Evolutionary conservation across 2,329 filamentous ascomycete genomes (phyloP).

Genomic region (Alternaria triticimaculans): DNA sequence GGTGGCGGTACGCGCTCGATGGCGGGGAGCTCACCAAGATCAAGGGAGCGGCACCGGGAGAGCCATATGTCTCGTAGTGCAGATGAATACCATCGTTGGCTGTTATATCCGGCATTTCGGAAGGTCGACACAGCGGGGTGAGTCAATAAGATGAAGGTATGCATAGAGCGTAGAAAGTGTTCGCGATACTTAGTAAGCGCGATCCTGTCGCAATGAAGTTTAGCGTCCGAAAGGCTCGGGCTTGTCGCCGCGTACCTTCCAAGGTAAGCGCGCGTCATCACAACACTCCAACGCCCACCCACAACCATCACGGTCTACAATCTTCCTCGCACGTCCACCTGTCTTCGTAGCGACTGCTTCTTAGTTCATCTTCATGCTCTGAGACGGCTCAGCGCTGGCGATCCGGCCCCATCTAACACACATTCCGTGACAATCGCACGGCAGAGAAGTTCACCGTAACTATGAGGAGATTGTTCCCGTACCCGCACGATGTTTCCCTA

Average conservation of each 20-base stretch:
- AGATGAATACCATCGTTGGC: slow-evolving; percentile 25
- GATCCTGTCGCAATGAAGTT: not conserved
- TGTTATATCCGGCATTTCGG: slow-evolving; percentile 18
- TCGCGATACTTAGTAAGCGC: not conserved
- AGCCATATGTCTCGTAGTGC: slow-evolving; percentile 20
- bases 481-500: not conserved
- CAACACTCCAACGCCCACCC: not conserved
- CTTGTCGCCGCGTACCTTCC: not conserved
- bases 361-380: not conserved
- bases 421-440: not conserved
- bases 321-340: not conserved
- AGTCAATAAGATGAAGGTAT: not conserved
- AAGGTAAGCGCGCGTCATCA: not conserved
- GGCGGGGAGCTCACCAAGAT: slow-evolving; percentile 17
- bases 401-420: not conserved
- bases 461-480: not conserved
- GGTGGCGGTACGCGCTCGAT: not conserved
- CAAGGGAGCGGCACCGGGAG: slow-evolving; percentile 7
- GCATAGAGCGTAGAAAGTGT: not conserved
- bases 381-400: not conserved
- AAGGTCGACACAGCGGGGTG: not conserved
- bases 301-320: not conserved
- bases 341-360: not conserved
- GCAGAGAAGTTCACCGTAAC: not conserved
- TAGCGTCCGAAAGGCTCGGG: not conserved